phyloP scores from a whole-genome alignment of 2,329 filamentous ascomycete genomes.

The Apiospora pterosperma region DNA sequence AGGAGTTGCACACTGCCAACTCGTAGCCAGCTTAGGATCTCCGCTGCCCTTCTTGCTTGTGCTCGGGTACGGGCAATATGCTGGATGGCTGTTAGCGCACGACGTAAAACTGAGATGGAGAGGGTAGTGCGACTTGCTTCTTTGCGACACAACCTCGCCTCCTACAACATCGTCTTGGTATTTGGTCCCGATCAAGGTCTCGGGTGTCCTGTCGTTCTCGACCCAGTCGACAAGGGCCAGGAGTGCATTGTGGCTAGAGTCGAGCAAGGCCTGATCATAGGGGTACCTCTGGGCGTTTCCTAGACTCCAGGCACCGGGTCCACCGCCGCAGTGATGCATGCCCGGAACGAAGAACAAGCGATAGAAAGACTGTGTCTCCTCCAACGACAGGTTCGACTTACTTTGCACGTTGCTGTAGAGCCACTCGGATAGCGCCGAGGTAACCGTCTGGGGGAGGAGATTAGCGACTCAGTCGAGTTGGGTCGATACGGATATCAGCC shows the following conservation, averaged over 20 bases:
- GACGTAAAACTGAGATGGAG: neutral
- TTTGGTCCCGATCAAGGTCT: slow-evolving; percentile 12
- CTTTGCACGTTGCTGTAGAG: slow-evolving; percentile 13
- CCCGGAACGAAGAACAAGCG: slow-evolving; percentile 16
- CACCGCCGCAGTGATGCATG: slow-evolving; percentile 15
- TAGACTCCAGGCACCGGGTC: slow-evolving; percentile 12
- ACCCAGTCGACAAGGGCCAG: slow-evolving; percentile 13
- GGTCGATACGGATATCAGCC: neutral
- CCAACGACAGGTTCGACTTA: slow-evolving; percentile 7
- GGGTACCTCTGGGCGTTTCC: slow-evolving; percentile 10
- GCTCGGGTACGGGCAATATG: slow-evolving; percentile 13
- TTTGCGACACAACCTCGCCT: slow-evolving; percentile 8
- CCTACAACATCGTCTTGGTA: slow-evolving; percentile 13
- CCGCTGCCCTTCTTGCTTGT: slow-evolving; percentile 9
- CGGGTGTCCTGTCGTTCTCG: slow-evolving; percentile 10
- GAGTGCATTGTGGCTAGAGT: slow-evolving; percentile 13
- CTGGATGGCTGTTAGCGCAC: neutral
- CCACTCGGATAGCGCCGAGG: slow-evolving; percentile 9
- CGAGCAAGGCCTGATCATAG: slow-evolving; percentile 9
- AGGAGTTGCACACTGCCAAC: slow-evolving; percentile 11
- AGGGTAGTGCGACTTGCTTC: slow-evolving; percentile 12
- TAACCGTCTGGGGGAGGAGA: slow-evolving; percentile 8
- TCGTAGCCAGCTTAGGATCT: slow-evolving; percentile 11
- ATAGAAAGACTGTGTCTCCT: slow-evolving; percentile 26
- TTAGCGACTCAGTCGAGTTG: neutral